Conservation (phyloP, 257 asterid genomes). For the Datura wrightii region DNA sequence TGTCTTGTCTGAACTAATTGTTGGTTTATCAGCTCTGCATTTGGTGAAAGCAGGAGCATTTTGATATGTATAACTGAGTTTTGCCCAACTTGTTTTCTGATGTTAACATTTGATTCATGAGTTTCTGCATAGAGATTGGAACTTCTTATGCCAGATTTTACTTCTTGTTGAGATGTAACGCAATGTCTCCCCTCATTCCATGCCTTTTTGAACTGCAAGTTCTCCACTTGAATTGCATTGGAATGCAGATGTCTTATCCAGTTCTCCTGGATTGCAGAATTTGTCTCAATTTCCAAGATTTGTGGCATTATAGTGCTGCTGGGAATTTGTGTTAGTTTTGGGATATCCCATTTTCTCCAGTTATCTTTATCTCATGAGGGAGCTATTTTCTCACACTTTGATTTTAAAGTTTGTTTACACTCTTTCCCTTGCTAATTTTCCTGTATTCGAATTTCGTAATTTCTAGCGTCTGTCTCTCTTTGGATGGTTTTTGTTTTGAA, state of each 20-base stretch:
- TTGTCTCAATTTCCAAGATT: neutral
- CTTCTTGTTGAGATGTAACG: neutral
- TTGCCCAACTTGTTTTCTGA: neutral
- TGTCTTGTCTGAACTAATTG: neutral
- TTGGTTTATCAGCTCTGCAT: neutral
- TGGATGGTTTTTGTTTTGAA: neutral
- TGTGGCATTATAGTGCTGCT: neutral
- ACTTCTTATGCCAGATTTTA: neutral
- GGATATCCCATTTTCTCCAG: neutral
- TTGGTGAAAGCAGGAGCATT: neutral
- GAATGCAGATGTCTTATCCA: too few species aligned
- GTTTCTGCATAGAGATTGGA: neutral
- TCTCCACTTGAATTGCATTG: too few species aligned
- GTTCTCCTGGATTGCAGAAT: too few species aligned
- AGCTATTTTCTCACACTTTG: too few species aligned
- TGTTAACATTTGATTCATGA: neutral
- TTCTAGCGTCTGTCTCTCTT: neutral
- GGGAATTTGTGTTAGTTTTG: neutral
- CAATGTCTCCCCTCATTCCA: neutral
- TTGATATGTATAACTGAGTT: neutral
- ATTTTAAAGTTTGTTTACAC: neutral
- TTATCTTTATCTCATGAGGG: too few species aligned
- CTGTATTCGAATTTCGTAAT: neutral
- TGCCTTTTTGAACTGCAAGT: neutral
- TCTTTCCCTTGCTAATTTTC: neutral